A percentile compares a stretch with the other conserved stretches of the same genome.
Evolutionary conservation across 441 rosid genomes (phyloP).

Genomic region (Omphalea diandra): DNA sequence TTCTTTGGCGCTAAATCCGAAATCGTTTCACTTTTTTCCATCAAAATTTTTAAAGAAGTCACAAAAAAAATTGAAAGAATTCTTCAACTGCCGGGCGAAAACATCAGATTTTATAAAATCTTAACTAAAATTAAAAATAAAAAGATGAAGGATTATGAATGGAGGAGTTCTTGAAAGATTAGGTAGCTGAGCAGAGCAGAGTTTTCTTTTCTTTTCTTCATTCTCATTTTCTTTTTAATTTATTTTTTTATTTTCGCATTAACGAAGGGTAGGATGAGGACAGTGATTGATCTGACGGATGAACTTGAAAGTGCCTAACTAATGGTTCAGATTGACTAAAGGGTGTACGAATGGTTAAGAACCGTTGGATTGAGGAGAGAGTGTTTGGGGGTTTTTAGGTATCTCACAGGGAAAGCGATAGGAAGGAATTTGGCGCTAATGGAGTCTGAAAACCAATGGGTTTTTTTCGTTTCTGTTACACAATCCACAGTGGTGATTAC

Average conservation of each 20-base stretch:
- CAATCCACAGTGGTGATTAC: constrained; percentile 28
- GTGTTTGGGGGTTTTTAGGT: neutral
- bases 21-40: constrained; percentile 29
- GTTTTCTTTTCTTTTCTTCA: neutral
- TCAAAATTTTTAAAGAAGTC: neutral
- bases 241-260: constrained; percentile 28
- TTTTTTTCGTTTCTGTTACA: constrained; percentile 1
- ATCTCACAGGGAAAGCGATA: neutral
- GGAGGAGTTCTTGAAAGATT: neutral
- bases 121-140: neutral
- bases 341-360: neutral
- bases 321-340: constrained; percentile 36
- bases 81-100: neutral
- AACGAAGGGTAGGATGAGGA: constrained; percentile 11
- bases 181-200: constrained; percentile 4
- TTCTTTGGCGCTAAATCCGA: constrained; percentile 62
- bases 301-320: constrained; percentile 31
- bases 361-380: constrained; percentile 31
- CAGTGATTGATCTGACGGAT: constrained; percentile 37
- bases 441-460: constrained; percentile 16
- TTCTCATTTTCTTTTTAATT: neutral
- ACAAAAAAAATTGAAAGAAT: neutral
- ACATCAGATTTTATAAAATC: constrained; percentile 1
- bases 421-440: constrained; percentile 58
- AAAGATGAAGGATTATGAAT: neutral